Conservation (phyloP, 2,329 filamentous ascomycete species). For the Fusarium odoratissimum region DNA sequence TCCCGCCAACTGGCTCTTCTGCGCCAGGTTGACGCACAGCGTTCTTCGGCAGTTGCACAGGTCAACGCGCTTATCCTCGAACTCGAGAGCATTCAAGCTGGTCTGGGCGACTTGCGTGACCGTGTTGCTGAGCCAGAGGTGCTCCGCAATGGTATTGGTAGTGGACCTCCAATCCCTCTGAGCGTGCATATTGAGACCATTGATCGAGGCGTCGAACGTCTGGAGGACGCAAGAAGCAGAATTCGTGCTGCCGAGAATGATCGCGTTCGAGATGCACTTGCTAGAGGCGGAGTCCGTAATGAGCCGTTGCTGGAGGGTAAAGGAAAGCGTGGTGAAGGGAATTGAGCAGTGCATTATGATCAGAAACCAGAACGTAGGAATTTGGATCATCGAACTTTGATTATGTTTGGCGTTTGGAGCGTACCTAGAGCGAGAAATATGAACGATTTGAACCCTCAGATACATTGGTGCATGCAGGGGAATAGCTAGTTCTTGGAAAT, state of each 20-base stretch:
- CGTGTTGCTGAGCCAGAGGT: conserved; percentile 75
- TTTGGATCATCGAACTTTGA: background rate
- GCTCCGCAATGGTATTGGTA: conserved; percentile 57
- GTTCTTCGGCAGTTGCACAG: conserved; percentile 73
- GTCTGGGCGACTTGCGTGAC: conserved; percentile 77
- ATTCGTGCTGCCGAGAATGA: conserved; percentile 70
- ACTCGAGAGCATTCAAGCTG: conserved; percentile 77
- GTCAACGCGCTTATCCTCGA: conserved; percentile 78
- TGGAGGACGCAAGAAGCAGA: conserved; percentile 72
- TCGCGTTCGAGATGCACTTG: conserved; percentile 63
- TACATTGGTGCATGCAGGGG: background rate
- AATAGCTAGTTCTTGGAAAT: background rate
- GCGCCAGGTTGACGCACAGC: conserved; percentile 72
- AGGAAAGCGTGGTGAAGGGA: background rate
- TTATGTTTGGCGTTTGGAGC: conserved; percentile 23
- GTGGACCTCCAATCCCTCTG: conserved; percentile 64
- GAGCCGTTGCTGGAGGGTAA: conserved; percentile 56
- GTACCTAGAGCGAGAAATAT: background rate
- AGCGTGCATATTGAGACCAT: conserved; percentile 82
- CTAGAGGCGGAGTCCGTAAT: conserved; percentile 56
- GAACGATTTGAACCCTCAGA: background rate
- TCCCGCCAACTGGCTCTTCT: conserved; percentile 73
- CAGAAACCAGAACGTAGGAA: background rate
- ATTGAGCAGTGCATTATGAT: background rate
- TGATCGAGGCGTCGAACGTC: conserved; percentile 75